Evolutionary conservation across 2,329 filamentous ascomycete genomes (phyloP), one percentile per base, ranked within the genome.

Genomic region (Westerdykella aurantiaca): DNA sequence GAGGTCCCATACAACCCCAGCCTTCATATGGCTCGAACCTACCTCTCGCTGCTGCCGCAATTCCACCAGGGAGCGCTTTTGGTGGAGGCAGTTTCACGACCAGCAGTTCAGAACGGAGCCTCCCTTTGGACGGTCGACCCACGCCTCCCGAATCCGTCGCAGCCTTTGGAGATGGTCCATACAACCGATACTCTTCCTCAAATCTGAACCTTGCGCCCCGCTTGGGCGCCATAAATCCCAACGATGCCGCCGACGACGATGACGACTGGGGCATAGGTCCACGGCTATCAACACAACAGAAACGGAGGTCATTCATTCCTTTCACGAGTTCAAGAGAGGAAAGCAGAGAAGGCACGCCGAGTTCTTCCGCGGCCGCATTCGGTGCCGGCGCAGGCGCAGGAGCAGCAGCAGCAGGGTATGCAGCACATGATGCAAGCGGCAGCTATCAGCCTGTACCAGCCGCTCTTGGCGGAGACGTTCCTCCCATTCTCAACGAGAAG

Each of bases 241-340:
- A 86, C 57, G 82, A 83, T 12, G 90, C 95, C 51, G 79, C 79
- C 17, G 90, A 95, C 63, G 90, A 96, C 60, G 88, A 87, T 22
- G 33, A 33, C 31, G 90, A 95, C 58, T 90, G 95, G 62, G 88
- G 85, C 1, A 76, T 93, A 41, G 75, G 78, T 4, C 57, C 57
- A 13, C 82, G 78, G 54, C 70, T 46, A 66, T 40, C 68, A 64
- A 38, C 61, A 6, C 57, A 61, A 57, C 68, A 64, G 56, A 71
- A 74, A 63, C 75, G 78, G 47, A 77, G 73, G 51, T 82, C 84
- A 31, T 77, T 83, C 63, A 67, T 84, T 31, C 81, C 78, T 46
- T 68, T 81, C 3, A 74, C 75, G 7, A 70, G 49, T 17, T 61
- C 60, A 34, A 40, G 58, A 72, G 33, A 45, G 70, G 68, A 21